Conservation (phyloP, 352 stramenopile species). For the Globisporangium yorkense region DNA sequence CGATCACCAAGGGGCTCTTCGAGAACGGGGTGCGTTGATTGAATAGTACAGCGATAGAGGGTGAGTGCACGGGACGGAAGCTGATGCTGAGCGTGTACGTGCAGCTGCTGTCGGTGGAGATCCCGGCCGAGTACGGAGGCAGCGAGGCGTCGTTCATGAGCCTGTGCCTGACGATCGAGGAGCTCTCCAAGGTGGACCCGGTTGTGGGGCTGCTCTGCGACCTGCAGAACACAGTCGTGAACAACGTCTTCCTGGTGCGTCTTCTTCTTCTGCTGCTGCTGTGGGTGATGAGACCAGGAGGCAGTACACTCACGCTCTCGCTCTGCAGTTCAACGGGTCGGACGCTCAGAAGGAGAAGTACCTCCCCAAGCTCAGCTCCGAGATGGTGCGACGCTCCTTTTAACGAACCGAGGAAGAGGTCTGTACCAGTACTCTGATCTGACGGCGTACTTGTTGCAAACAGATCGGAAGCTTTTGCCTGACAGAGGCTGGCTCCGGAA, state of each 20-base stretch:
- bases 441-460: not conserved
- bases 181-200: slow-evolving; percentile 94
- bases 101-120: slow-evolving; percentile 94
- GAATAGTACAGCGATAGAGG: not conserved
- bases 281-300: not conserved
- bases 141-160: slow-evolving; percentile 94
- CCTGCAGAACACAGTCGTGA: slow-evolving; percentile 93
- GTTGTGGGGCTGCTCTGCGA: slow-evolving; percentile 93
- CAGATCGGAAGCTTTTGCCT: slow-evolving; percentile 96
- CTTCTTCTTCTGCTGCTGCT: not conserved
- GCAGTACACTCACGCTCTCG: not conserved
- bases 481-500: slow-evolving; percentile 91
- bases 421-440: not conserved
- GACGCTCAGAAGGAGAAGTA: slow-evolving; percentile 87
- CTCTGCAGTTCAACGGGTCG: slow-evolving; percentile 48
- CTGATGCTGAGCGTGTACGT: slow-evolving; percentile 1
- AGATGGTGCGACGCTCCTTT: slow-evolving; percentile 40
- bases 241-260: slow-evolving; percentile 92
- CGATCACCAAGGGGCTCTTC: slow-evolving; percentile 90
- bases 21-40: slow-evolving; percentile 64
- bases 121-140: slow-evolving; percentile 90
- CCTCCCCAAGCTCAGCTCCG: slow-evolving; percentile 68
- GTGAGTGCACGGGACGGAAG: not conserved
- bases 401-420: no score
- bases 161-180: slow-evolving; percentile 94